phyloP scores from a whole-genome alignment of 495 filamentous ascomycete genomes.

The Penicillium malachiteum region DNA sequence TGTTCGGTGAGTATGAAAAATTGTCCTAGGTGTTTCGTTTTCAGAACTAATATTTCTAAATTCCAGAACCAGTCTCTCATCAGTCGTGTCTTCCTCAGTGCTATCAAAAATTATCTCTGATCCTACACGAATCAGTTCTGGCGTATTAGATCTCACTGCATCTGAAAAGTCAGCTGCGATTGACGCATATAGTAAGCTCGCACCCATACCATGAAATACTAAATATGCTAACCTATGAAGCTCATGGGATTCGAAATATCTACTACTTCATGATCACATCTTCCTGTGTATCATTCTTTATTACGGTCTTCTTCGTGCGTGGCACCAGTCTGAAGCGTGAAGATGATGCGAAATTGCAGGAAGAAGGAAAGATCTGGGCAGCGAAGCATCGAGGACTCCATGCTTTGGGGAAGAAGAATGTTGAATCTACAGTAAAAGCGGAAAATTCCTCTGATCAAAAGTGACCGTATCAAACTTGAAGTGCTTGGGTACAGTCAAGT shows the following conservation, averaged over 20 bases:
- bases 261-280: slow-evolving; percentile 9
- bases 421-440: neutral
- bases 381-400: slow-evolving; percentile 2
- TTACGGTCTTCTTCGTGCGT: slow-evolving; percentile 1
- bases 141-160: neutral
- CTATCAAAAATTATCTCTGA: slow-evolving; percentile 1
- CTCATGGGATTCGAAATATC: slow-evolving; percentile 5
- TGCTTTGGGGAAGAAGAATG: slow-evolving; percentile 2
- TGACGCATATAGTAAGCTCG: slow-evolving; percentile 5
- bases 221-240: neutral
- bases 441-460: neutral
- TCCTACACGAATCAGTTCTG: neutral
- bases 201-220: too few relatives aligned
- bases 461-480: neutral
- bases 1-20: neutral
- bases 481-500: neutral
- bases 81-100: neutral
- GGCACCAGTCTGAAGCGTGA: slow-evolving; percentile 6
- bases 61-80: neutral
- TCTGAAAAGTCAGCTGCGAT: slow-evolving; percentile 1
- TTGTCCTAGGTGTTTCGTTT: too few relatives aligned
- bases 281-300: slow-evolving; percentile 4
- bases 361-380: slow-evolving; percentile 8
- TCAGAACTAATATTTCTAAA: too few relatives aligned
- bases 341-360: slow-evolving; percentile 2